phyloP scores from a whole-genome alignment of 1,284 basidiomycete genomes.

The Cutaneotrichosporon sp. region DNA sequence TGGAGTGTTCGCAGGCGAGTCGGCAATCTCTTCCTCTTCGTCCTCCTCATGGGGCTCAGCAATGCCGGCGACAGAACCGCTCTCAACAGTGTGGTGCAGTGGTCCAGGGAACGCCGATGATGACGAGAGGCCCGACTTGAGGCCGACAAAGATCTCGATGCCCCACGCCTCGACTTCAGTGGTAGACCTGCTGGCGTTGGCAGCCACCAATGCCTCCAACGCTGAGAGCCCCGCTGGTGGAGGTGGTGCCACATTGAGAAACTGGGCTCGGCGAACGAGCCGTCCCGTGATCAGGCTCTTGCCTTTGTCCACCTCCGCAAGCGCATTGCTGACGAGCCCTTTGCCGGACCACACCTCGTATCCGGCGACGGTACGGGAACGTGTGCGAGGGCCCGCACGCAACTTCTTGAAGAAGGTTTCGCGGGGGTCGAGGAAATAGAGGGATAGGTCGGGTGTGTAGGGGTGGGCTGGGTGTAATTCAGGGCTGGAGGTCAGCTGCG shows the following conservation, averaged over 20 bases:
- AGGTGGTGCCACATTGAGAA: not conserved
- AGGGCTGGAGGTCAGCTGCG: conserved; percentile 33
- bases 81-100: conserved; percentile 23
- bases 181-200: conserved; percentile 12
- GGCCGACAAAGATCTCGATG: conserved; percentile 43
- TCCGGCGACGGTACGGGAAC: conserved; percentile 18
- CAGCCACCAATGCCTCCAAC: conserved; percentile 38
- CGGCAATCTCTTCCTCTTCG: not conserved
- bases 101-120: conserved; percentile 17
- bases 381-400: conserved; percentile 26
- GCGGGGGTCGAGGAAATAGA: conserved; percentile 50
- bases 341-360: conserved; percentile 50
- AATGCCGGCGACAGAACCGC: conserved; percentile 8
- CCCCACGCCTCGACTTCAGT: conserved; percentile 37
- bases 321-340: conserved; percentile 45
- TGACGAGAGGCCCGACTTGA: conserved; percentile 29
- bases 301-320: conserved; percentile 42
- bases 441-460: conserved; percentile 39
- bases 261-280: conserved; percentile 26
- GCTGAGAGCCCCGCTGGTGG: conserved; percentile 23
- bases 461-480: conserved; percentile 42
- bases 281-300: conserved; percentile 50
- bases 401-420: conserved; percentile 44
- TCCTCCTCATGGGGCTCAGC: not conserved
- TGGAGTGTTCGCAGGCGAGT: conserved; percentile 7